phyloP scores from a whole-genome alignment of 1,284 basidiomycete species.

The Trichosporon asahii region DNA sequence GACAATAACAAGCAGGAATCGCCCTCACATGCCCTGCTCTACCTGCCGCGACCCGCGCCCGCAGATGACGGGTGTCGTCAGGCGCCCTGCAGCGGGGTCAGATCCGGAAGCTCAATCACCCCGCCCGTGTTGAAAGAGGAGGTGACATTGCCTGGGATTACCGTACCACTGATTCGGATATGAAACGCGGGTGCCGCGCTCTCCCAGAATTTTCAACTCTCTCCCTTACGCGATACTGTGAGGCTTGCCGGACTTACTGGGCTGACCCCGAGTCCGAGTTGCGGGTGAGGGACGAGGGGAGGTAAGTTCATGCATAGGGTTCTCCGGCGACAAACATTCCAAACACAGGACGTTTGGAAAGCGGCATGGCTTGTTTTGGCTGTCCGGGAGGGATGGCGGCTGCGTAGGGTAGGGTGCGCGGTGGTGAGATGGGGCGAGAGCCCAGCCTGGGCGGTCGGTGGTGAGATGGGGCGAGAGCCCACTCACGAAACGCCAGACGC shows the following conservation, averaged over 20 bases:
- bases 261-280: background rate
- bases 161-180: conserved; percentile 9
- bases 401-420: background rate
- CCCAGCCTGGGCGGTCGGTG: background rate
- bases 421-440: background rate
- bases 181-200: conserved; percentile 4
- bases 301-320: background rate
- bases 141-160: background rate
- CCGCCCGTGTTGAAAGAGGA: background rate
- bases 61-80: background rate
- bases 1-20: background rate
- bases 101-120: background rate
- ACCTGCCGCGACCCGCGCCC: background rate
- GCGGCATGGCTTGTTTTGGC: background rate
- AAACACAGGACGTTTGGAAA: background rate
- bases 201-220: conserved; percentile 1
- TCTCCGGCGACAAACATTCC: conserved; percentile 1
- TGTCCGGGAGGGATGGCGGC: background rate
- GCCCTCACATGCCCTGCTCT: background rate
- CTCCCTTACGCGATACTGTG: background rate
- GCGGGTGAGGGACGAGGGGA: background rate
- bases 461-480: background rate
- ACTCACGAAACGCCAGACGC: conserved; percentile 3
- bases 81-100: background rate
- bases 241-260: too few species aligned